These are phyloP conservation scores for Phytophthora boehmeriae DNA, from an alignment of 352 stramenopile genomes.

Conservation along the genomic window DNA sequence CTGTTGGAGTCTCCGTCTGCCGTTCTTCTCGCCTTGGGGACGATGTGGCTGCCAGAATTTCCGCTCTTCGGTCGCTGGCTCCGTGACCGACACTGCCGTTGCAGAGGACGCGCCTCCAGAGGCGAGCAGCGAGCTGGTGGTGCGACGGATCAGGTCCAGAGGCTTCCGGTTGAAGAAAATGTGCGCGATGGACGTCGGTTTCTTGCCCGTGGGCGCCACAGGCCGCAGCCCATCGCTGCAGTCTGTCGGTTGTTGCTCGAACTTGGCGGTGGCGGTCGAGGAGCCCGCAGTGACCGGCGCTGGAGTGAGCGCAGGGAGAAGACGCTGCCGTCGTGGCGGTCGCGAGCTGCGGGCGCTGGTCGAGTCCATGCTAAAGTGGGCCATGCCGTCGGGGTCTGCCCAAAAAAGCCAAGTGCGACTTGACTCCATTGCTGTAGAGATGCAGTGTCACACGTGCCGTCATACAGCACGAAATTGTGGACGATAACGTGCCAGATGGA, in stretches of 20 bases:
- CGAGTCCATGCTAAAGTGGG: conserved; percentile 19
- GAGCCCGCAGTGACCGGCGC: conserved; percentile 24
- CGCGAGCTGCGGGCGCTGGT: neutral
- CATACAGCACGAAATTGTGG: neutral
- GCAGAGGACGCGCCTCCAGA: neutral
- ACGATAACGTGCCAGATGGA: neutral
- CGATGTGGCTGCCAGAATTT: conserved; percentile 31
- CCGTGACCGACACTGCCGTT: neutral
- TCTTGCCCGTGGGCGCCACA: conserved; percentile 13
- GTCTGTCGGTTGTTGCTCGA: conserved; percentile 21
- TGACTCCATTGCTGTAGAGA: neutral
- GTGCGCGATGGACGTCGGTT: conserved; percentile 38
- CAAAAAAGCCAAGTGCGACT: neutral
- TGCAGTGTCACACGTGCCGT: neutral
- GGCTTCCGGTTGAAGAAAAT: conserved; percentile 58
- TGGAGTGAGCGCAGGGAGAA: conserved; percentile 28
- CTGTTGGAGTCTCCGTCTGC: conserved; percentile 22
- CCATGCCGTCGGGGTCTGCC: neutral
- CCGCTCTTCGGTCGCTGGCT: conserved; percentile 16
- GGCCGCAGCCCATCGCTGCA: conserved; percentile 1
- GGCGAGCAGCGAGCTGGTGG: conserved; percentile 39
- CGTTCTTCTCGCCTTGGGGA: conserved; percentile 14
- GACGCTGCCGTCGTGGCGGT: conserved; percentile 18
- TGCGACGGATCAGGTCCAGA: conserved; percentile 45
- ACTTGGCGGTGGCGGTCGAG: conserved; percentile 13